Evolutionary conservation across 805 yeast species (phyloP), one percentile per base, ranked within the genome.

Genomic region (Ogataea nonfermentans): DNA sequence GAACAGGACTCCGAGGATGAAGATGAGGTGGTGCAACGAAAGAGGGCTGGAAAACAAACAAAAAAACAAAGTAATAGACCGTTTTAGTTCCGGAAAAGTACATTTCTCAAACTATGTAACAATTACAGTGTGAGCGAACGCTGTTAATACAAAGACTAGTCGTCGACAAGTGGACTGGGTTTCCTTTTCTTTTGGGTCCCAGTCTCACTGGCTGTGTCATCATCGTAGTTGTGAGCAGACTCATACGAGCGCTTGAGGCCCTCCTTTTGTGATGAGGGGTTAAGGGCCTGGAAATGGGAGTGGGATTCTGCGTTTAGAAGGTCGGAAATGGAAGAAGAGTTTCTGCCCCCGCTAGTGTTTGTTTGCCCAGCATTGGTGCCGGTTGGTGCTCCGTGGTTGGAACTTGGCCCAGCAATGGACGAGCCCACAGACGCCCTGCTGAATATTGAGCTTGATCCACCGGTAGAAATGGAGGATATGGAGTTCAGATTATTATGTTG

Each of bases 391-490:
- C 38, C 41, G 4, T 27, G 15, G 30, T 45, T 27, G 3, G 42
- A 24, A n/a, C 25, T 4, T 4, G 29, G 15, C 4, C 47, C 47
- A 16, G 39, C 32, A 9, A 39, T 29, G 14, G 57, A 51, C 9
- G 61, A 55, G 7, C 49, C 44, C 23, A 55, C 41, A 6, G 56
- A 49, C 11, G 47, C 29, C 20, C 55, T 34, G 40, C 59, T 54
- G 35, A 55, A 57, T n/a, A 56, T 52, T 4, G 61, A 56, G 34
- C 43, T 47, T 4, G 56, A 51, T 4, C 49, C 53, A 13, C 37
- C 33, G 4, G 54, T 51, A 3, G 62, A 55, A 6, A 47, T 37
- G 2, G 59, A 53, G 13, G 52, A 40, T n/a, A 50, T 39, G 9
- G 58, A 52, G 15, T 41, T 44, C 15, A 24, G 40, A n/a, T 47